Evolutionary conservation across 305 asterid species (phyloP).

Genomic region (Fraxinus greggii): DNA sequence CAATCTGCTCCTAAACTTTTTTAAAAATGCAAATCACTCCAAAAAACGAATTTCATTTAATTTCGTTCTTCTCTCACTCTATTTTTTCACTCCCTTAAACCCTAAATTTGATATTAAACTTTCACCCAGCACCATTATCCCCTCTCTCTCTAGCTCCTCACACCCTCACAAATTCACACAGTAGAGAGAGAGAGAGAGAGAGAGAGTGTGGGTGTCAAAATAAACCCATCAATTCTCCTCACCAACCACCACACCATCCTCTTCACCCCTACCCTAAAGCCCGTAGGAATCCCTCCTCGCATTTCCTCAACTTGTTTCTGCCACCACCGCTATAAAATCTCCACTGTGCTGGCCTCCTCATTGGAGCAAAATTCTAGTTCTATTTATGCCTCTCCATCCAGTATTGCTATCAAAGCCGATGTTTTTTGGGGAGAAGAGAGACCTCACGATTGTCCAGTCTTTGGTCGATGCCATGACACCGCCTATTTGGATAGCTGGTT

Average conservation of each 20-base stretch:
- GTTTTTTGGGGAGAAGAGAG: slow-evolving; percentile 67
- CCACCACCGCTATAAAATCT: slow-evolving; percentile 30
- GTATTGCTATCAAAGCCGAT: slow-evolving; percentile 40
- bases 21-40: too few relatives aligned
- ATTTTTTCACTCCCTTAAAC: slow-evolving; percentile 8
- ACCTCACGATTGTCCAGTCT: slow-evolving; percentile 62
- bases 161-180: not conserved
- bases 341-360: slow-evolving; percentile 27
- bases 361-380: slow-evolving; percentile 15
- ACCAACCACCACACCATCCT: slow-evolving; percentile 25
- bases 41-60: too few relatives aligned
- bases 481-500: slow-evolving; percentile 67
- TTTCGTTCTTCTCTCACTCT: not conserved
- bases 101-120: slow-evolving; percentile 1
- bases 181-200: not conserved
- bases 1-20: too few relatives aligned
- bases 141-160: not conserved
- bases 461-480: slow-evolving; percentile 72
- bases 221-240: slow-evolving; percentile 48
- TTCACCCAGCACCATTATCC: not conserved
- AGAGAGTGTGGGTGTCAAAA: not conserved
- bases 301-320: slow-evolving; percentile 22
- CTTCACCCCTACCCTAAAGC: slow-evolving; percentile 27
- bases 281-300: slow-evolving; percentile 30
- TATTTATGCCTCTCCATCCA: slow-evolving; percentile 6